These are phyloP conservation scores for Fraxinus platypoda DNA, from an alignment of 305 asterid genomes.

Conservation along the genomic window DNA sequence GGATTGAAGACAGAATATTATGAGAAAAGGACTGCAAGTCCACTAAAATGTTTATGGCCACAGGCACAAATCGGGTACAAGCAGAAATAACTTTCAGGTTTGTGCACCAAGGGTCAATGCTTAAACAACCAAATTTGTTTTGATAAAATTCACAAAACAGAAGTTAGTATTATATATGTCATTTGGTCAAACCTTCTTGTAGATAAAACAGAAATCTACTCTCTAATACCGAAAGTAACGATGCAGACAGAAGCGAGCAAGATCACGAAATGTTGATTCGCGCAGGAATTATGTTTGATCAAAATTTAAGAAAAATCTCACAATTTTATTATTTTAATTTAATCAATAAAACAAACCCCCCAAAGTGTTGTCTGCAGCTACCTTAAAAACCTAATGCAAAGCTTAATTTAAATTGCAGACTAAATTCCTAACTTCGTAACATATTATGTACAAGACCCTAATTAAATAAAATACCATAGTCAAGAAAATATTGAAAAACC, in stretches of 20 bases:
- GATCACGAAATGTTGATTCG: neutral
- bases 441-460: neutral
- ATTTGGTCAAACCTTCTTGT: neutral
- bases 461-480: neutral
- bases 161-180: neutral
- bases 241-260: neutral
- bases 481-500: neutral
- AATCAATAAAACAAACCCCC: neutral
- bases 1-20: constrained; percentile 26
- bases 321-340: neutral
- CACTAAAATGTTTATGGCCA: neutral
- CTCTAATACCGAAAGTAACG: neutral
- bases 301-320: neutral
- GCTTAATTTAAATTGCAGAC: neutral
- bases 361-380: neutral
- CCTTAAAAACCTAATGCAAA: neutral
- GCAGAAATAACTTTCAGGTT: neutral
- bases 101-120: neutral
- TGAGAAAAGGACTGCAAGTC: constrained; percentile 12
- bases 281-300: neutral
- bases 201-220: neutral
- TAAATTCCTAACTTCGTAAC: neutral
- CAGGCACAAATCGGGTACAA: neutral
- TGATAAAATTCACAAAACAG: neutral
- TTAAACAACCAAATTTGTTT: neutral